These are phyloP conservation scores for Geranomyces michiganensis DNA, from an alignment of 192 early-diverging fungal species.

Conservation along the genomic window DNA sequence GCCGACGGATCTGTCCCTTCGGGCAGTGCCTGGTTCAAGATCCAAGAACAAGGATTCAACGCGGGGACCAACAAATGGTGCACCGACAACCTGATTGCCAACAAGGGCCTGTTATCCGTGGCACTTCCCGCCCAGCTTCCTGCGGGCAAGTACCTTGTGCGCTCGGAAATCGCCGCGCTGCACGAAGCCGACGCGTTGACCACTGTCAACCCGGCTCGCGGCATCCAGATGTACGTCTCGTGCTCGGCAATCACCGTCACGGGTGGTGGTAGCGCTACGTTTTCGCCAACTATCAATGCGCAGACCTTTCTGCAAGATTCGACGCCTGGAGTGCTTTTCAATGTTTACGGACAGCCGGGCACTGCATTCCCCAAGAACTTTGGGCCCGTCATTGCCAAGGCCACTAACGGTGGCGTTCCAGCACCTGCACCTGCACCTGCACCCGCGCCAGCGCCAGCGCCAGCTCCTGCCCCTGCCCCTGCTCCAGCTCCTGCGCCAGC, in stretches of 20 bases:
- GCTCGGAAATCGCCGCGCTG: conserved; percentile 28
- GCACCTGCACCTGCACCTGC: conserved; percentile 10
- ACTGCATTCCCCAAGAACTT: neutral
- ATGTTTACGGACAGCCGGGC: neutral
- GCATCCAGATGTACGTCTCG: conserved; percentile 32
- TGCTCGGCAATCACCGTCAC: conserved; percentile 30
- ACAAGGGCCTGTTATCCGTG: conserved; percentile 30
- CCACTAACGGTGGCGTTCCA: neutral
- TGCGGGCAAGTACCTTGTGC: conserved; percentile 34
- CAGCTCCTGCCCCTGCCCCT: neutral
- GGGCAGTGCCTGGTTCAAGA: conserved; percentile 36
- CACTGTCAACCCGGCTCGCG: conserved; percentile 16
- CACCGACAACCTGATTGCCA: conserved; percentile 26
- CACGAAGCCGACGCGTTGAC: conserved; percentile 29
- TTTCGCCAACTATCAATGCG: conserved; percentile 16
- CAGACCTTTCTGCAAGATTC: conserved; percentile 5
- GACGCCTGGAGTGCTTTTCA: conserved; percentile 18
- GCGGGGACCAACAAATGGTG: conserved; percentile 13
- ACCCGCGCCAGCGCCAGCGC: conserved; percentile 1
- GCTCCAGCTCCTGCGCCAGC: neutral
- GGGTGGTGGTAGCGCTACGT: conserved; percentile 14
- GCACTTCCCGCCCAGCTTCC: conserved; percentile 10
- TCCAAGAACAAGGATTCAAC: conserved; percentile 34
- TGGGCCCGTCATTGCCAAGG: neutral
- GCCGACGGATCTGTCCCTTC: conserved; percentile 16